phyloP scores from a whole-genome alignment of 352 stramenopile genomes.

The Ophiocytium majus region DNA sequence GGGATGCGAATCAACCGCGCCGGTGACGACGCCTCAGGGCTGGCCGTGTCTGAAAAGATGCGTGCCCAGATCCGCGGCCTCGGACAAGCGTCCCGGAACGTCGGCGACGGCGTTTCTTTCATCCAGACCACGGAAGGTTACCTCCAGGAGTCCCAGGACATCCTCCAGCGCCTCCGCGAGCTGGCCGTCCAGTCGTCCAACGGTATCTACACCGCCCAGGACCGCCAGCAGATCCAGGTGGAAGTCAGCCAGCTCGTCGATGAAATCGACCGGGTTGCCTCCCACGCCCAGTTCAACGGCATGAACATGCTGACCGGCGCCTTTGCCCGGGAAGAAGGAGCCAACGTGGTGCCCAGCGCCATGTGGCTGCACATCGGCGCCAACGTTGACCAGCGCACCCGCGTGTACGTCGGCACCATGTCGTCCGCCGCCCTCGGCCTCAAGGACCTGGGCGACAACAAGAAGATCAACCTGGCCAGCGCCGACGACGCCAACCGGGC shows the following conservation, averaged over 20 bases:
- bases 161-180: constrained; percentile 18
- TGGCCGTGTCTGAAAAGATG: not conserved
- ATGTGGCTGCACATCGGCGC: constrained; percentile 13
- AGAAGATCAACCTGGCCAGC: not conserved
- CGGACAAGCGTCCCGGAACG: constrained; percentile 1
- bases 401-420: not conserved
- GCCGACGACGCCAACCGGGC: not conserved
- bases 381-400: constrained; percentile 16
- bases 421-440: not conserved
- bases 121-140: constrained; percentile 23
- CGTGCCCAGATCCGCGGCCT: constrained; percentile 14
- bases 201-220: not conserved
- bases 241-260: not conserved
- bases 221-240: not conserved
- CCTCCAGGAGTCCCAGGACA: not conserved
- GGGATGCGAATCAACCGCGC: constrained; percentile 22
- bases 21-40: constrained; percentile 23
- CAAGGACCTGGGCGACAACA: not conserved
- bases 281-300: constrained; percentile 18
- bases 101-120: constrained; percentile 20
- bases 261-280: constrained; percentile 1
- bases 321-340: too few species aligned
- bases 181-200: constrained; percentile 16
- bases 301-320: constrained; percentile 3
- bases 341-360: not conserved